Base-by-base conservation (phyloP, 306 rosid species). In the Erythrophleum fordii region DNA sequence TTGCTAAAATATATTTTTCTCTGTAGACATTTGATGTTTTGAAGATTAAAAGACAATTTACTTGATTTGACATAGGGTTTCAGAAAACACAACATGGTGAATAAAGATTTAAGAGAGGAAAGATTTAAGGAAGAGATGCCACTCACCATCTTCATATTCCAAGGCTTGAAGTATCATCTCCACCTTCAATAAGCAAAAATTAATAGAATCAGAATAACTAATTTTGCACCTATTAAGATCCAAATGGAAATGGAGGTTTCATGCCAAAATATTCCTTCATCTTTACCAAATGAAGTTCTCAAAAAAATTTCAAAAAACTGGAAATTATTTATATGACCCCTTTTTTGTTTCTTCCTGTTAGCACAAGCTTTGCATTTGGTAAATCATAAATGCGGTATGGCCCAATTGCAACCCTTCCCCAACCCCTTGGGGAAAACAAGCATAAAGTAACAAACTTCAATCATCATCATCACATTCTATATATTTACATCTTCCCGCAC, bases 91-190 rank as follows among this genome's bases (percentile, higher is more conserved):
- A 66, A 61, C 29, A 49, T n/a, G 45, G 71, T 61, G 49, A 28
- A 83, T 18, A 56, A 28, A 39, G 29, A 37, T 23, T 42, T 29
- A 55, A 22, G 25, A 41, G 77, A 59, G 37, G 59, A n/a, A 67
- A 5, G 49, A 11, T n/a, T n/a, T n/a, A n/a, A 39, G 1, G 0
- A 80, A 71, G 28, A 77, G 69, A 79, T 72, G 23, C 11, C 82
- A 80, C 82, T 85, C 79, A 92, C 98, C 98, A 28, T 83, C 88
- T 88, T 94, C 95, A 84, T 90, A 94, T 78, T 94, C 95, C 69
- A 90, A 81, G 58, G 98, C 97, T 90, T 94, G 97, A 82, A 94
- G 98, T 85, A 94, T 89, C 98, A 94, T 90, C 85, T 94, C 98
- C 67, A 92, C 89, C 97, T 93, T 88, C 29, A 78, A 52, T 14